phyloP scores from a whole-genome alignment of 768 basidiomycete genomes.

The Lactifluus echinatus region DNA sequence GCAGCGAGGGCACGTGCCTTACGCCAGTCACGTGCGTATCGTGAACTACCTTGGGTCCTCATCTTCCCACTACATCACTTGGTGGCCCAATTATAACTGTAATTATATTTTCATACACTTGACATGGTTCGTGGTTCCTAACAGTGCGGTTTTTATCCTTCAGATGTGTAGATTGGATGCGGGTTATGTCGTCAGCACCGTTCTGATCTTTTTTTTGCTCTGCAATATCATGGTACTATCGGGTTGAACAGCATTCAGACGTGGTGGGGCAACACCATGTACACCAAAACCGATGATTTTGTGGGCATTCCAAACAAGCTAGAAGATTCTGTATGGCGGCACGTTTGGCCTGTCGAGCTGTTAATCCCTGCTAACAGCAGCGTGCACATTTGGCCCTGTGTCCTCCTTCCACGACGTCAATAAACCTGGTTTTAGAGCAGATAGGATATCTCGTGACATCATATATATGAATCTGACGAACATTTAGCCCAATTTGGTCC shows the following conservation, averaged over 20 bases:
- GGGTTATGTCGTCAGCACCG: slow-evolving; percentile 48
- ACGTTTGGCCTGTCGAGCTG: background rate
- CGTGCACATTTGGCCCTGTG: too few relatives aligned
- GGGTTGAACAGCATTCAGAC: too few relatives aligned
- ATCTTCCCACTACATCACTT: slow-evolving; percentile 28
- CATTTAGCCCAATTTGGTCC: too few relatives aligned
- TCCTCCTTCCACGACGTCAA: too few relatives aligned
- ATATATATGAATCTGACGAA: too few relatives aligned
- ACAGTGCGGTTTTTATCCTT: background rate
- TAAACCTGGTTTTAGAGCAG: too few relatives aligned
- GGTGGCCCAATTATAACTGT: slow-evolving; percentile 12
- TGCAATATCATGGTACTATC: slow-evolving; percentile 65
- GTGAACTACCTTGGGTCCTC: slow-evolving; percentile 26
- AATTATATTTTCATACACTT: slow-evolving; percentile 20
- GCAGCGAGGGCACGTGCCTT: too few relatives aligned
- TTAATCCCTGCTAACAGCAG: too few relatives aligned
- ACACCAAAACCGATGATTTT: background rate
- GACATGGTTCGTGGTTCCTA: slow-evolving; percentile 27
- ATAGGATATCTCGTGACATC: too few relatives aligned
- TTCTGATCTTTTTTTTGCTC: slow-evolving; percentile 50
- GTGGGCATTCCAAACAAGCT: background rate
- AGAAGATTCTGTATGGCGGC: background rate
- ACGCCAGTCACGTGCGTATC: background rate
- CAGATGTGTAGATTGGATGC: slow-evolving; percentile 62
- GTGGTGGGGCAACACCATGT: slow-evolving; percentile 44